Base-by-base conservation (phyloP, 2,329 filamentous ascomycete genomes). In the Malbranchea cinnamomea region DNA sequence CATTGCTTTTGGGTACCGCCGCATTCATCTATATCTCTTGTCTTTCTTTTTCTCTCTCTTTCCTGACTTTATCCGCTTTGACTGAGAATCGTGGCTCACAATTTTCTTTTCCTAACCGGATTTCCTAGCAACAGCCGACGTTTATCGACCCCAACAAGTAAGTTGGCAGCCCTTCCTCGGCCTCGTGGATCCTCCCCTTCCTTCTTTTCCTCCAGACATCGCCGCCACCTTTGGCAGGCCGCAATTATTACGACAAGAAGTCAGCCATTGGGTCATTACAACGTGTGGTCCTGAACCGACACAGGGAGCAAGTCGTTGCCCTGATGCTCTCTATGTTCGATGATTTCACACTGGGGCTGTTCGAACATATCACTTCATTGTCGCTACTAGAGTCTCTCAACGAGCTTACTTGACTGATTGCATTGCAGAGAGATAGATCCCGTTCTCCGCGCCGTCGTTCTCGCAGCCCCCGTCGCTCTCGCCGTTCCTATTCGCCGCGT, bases 401-500 rank as follows among this genome's bases (percentile, higher is more conserved):
- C 43, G 41, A 55, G 57, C 40, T 57, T 45, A 35, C 33, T 34
- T 42, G 38, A 52, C 54, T 54, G 46, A 59, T 44, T 44, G n/a
- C 42, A 36, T 43, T 47, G 32, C 66, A 87, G 80, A 80, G 81
- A 58, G 82, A 91, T 73, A 79, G 70, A 48, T 73, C 70, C 46
- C 69, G 71, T 54, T 72, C 68, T 34, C 67, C 68, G 43, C 65
- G 68, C 55, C 67, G 66, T 50, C 65, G 83, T 59, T 91, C 84
- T 49, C 78, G 83, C 60, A 91, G 82, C 63, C 81, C 78, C 46
- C 71, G 74, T 52, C 74, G 70, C 50, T 72, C 68, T 50, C 78
- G 79, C 50, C 75, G 79, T 44, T 85, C 79, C 30, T 84, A 79
- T 54, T 82, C 78, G 37, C 77, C 78, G 39, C 75, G 78, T 49